Evolutionary conservation across 2,329 filamentous ascomycete genomes (phyloP).

Genomic region (Colletotrichum lini): DNA sequence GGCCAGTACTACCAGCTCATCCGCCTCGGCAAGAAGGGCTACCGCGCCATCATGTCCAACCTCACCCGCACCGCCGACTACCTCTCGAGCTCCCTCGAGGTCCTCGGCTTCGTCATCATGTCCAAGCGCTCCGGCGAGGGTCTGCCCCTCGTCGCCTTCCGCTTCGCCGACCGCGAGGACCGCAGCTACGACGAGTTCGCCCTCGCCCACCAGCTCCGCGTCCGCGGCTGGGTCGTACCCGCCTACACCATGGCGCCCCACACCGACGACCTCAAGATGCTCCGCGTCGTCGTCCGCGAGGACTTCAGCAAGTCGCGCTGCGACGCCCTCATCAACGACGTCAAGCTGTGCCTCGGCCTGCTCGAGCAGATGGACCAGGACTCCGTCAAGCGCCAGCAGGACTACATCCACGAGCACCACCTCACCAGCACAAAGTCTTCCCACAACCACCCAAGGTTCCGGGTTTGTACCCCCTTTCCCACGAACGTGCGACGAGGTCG

Average conservation of each 20-base stretch:
- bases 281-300: constrained; percentile 92
- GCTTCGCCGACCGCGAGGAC: constrained; percentile 64
- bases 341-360: constrained; percentile 81
- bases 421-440: constrained; percentile 66
- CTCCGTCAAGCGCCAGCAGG: constrained; percentile 77
- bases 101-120: constrained; percentile 89
- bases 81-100: constrained; percentile 79
- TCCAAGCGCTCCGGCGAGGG: constrained; percentile 83
- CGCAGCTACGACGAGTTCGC: constrained; percentile 81
- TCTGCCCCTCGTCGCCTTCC: constrained; percentile 91
- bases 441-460: constrained; percentile 66
- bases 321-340: constrained; percentile 82
- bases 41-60: constrained; percentile 94
- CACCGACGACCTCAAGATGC: constrained; percentile 86
- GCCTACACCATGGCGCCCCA: constrained; percentile 98
- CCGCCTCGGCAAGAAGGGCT: constrained; percentile 92
- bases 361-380: constrained; percentile 82
- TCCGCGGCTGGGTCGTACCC: constrained; percentile 92
- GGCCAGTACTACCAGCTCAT: constrained; percentile 99
- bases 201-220: constrained; percentile 86
- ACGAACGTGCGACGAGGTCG: constrained; percentile 12
- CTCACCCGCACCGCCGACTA: constrained; percentile 92
- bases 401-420: constrained; percentile 73
- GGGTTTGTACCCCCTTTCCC: constrained; percentile 54
- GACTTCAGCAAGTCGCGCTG: constrained; percentile 89